A percentile compares a stretch with the other conserved stretches of the same genome.
Conservation (phyloP, 164 flowering plant species). For the Chimonanthus salicifolius region DNA sequence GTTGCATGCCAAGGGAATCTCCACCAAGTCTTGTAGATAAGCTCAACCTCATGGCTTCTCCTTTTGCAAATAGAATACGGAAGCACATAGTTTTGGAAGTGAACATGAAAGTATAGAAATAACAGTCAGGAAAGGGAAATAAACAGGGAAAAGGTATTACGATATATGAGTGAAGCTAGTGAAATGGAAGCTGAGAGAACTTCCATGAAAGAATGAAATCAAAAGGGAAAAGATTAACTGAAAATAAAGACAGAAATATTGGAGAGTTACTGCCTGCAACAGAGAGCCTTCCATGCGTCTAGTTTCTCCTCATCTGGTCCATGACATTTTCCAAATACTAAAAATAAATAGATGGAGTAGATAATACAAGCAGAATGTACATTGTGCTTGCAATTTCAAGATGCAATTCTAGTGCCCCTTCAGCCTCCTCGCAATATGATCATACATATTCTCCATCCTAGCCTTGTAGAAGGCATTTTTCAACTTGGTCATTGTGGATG, state of each 20-base stretch:
- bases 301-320: not conserved
- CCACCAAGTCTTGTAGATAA: not conserved
- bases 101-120: not conserved
- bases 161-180: not conserved
- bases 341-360: not conserved
- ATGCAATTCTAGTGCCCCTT: constrained; percentile 20
- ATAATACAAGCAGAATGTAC: not conserved
- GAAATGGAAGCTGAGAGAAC: not conserved
- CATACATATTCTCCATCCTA: constrained; percentile 50
- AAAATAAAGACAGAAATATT: not conserved
- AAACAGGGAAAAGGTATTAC: not conserved
- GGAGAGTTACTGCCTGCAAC: not conserved
- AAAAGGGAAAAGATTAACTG: not conserved
- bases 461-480: constrained; percentile 40
- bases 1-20: not conserved
- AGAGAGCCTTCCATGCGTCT: not conserved
- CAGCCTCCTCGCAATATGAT: constrained; percentile 50
- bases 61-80: not conserved
- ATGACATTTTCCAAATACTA: not conserved
- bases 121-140: not conserved
- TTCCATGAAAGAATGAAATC: not conserved
- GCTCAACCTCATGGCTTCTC: not conserved
- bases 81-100: not conserved
- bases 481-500: constrained; percentile 64
- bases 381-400: not conserved